Evolutionary conservation across 331 rosid genomes (phyloP).

Genomic region (Rosa hybrid): DNA sequence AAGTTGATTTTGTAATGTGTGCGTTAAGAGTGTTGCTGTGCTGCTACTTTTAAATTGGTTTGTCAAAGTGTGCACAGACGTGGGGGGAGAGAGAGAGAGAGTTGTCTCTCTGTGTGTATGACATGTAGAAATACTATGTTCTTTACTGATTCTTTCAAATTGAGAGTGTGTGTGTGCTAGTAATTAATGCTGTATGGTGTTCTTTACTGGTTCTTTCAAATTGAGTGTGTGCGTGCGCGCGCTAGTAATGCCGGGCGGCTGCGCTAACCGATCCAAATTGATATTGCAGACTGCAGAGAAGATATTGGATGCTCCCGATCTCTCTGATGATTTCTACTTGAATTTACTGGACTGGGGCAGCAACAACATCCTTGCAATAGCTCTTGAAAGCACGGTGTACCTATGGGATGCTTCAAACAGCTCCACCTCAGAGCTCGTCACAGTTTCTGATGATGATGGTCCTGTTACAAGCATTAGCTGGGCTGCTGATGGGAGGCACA

Average conservation of each 20-base stretch:
- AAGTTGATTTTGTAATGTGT: background rate
- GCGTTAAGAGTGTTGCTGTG: background rate
- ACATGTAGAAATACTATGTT: background rate
- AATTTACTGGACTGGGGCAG: slow-evolving; percentile 64
- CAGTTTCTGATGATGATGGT: slow-evolving; percentile 56
- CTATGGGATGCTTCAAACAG: slow-evolving; percentile 56
- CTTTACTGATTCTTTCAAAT: too few relatives aligned
- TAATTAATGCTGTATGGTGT: background rate
- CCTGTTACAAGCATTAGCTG: slow-evolving; percentile 61
- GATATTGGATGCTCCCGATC: slow-evolving; percentile 60
- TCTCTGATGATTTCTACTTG: slow-evolving; percentile 57
- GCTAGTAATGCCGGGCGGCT: background rate
- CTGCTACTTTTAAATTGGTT: background rate
- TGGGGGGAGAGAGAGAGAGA: too few relatives aligned
- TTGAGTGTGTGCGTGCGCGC: background rate
- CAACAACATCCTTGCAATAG: slow-evolving; percentile 47
- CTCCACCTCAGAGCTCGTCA: slow-evolving; percentile 49
- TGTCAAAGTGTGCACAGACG: too few relatives aligned
- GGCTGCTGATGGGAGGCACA: slow-evolving; percentile 62
- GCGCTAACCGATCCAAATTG: slow-evolving; percentile 27
- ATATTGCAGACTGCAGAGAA: slow-evolving; percentile 52
- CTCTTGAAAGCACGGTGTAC: slow-evolving; percentile 46
- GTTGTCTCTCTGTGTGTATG: background rate
- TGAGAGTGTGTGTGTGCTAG: too few relatives aligned
- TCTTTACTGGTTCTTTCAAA: background rate